phyloP scores from a whole-genome alignment of 1,139 yeast genomes.

The Suhomyces anneliseae region DNA sequence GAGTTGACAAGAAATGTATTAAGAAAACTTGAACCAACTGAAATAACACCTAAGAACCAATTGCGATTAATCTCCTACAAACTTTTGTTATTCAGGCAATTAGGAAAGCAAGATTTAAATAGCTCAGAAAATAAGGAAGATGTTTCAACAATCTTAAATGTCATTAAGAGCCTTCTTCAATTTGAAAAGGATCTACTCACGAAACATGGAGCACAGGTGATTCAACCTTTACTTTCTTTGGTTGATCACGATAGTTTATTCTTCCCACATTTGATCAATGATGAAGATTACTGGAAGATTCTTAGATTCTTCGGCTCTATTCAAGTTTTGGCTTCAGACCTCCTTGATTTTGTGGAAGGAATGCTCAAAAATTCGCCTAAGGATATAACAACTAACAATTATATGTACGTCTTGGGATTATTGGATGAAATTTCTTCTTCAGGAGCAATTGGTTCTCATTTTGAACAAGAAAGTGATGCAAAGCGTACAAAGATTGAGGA shows the following conservation, averaged over 20 bases:
- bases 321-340: constrained; percentile 48
- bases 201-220: constrained; percentile 50
- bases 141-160: not conserved
- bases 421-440: constrained; percentile 80
- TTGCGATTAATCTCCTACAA: constrained; percentile 41
- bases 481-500: constrained; percentile 32
- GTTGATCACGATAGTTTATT: constrained; percentile 52
- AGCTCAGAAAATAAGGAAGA: not conserved
- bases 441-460: constrained; percentile 78
- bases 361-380: constrained; percentile 39
- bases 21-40: constrained; percentile 19
- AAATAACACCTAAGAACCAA: constrained; percentile 31
- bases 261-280: constrained; percentile 35
- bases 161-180: constrained; percentile 19
- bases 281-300: constrained; percentile 64
- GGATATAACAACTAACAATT: constrained; percentile 49
- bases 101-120: constrained; percentile 16
- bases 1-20: constrained; percentile 29
- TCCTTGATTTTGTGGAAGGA: constrained; percentile 51
- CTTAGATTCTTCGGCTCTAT: constrained; percentile 59
- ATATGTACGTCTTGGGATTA: constrained; percentile 64
- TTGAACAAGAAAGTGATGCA: constrained; percentile 62
- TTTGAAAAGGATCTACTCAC: constrained; percentile 42
- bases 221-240: constrained; percentile 55
- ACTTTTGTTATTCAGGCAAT: constrained; percentile 40